Conservation (phyloP, 2,329 filamentous ascomycete genomes). For the Hirsutella rhossiliensis region DNA sequence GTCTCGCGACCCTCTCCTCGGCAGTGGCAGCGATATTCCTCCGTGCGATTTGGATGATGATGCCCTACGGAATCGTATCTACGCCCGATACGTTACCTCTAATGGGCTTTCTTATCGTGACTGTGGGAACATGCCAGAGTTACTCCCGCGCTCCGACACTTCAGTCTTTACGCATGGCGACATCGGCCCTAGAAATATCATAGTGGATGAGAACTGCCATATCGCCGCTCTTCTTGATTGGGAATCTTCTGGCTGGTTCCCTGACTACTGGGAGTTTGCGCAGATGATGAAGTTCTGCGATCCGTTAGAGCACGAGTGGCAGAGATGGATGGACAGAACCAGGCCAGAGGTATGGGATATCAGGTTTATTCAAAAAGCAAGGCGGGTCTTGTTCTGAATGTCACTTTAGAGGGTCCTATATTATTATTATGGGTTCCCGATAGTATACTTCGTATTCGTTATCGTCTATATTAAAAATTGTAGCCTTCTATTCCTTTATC, state of each 20-base stretch:
- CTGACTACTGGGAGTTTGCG: constrained; percentile 5
- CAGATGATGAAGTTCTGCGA: constrained; percentile 7
- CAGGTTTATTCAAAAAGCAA: constrained; percentile 1
- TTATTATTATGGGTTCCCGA: not conserved
- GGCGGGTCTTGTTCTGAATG: not conserved
- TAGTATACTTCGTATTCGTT: constrained; percentile 4
- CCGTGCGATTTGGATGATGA: constrained; percentile 4
- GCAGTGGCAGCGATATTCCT: constrained; percentile 2
- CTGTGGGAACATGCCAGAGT: not conserved
- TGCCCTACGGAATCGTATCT: constrained; percentile 6
- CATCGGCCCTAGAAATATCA: constrained; percentile 3
- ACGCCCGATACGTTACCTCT: constrained; percentile 2
- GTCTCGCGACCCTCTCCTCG: constrained; percentile 3
- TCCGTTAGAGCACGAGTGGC: constrained; percentile 4
- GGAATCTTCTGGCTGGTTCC: constrained; percentile 4
- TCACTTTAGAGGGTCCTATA: not conserved
- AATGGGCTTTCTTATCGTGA: constrained; percentile 7
- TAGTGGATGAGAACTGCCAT: constrained; percentile 2
- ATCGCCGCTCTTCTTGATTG: constrained; percentile 3
- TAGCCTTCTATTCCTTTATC: constrained; percentile 4
- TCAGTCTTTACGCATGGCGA: constrained; percentile 6
- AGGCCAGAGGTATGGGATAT: constrained; percentile 6
- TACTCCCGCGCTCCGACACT: constrained; percentile 1
- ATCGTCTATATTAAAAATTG: constrained; percentile 2
- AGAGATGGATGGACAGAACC: constrained; percentile 5